phyloP scores from a whole-genome alignment of 345 rosid genomes.

The Camelina hispida region DNA sequence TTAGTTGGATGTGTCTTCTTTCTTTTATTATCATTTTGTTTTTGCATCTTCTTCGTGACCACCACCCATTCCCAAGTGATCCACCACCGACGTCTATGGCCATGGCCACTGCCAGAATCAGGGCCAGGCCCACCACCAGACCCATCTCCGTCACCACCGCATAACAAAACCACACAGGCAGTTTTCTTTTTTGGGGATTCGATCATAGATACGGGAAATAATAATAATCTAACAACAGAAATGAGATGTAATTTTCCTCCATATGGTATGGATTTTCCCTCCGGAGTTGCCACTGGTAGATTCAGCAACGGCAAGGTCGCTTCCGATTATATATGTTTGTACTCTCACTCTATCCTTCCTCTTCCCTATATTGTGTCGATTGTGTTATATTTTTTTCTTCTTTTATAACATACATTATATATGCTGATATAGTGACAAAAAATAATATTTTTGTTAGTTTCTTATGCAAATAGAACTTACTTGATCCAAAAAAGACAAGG shows the following conservation, averaged over 20 bases:
- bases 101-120: neutral
- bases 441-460: neutral
- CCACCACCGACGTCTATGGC: neutral
- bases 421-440: no score
- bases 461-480: neutral
- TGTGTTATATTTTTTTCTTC: neutral
- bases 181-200: slow-evolving; percentile 55
- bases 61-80: slow-evolving; percentile 5
- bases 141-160: slow-evolving; percentile 5
- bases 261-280: slow-evolving; percentile 49
- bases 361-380: neutral
- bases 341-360: neutral
- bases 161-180: slow-evolving; percentile 37
- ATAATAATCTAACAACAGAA: slow-evolving; percentile 45
- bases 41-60: neutral
- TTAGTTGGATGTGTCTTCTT: neutral
- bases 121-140: slow-evolving; percentile 12
- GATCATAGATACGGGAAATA: slow-evolving; percentile 55
- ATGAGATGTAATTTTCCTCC: slow-evolving; percentile 54
- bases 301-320: slow-evolving; percentile 53
- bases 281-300: slow-evolving; percentile 53
- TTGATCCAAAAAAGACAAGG: neutral
- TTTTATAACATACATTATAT: neutral
- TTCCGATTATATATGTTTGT: slow-evolving; percentile 41
- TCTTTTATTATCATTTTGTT: slow-evolving; percentile 2